Evolutionary conservation across 768 basidiomycete species (phyloP), one percentile per base, ranked within the genome.

Genomic region (Lactarius sp.): DNA sequence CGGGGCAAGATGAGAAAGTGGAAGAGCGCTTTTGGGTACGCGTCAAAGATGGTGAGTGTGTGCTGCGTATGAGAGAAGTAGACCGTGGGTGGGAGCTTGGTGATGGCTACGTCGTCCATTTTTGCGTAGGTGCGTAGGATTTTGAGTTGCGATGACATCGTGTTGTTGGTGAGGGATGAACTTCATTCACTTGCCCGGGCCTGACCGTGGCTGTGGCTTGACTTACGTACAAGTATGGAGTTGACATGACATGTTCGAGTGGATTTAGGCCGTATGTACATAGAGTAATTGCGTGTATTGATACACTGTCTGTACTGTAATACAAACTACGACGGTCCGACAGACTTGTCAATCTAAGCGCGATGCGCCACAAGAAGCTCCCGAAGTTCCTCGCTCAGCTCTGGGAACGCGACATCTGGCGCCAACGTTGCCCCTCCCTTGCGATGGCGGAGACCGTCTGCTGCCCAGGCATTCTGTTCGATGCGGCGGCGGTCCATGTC

Each of bases 1-100:
- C 80, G 75, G 16, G 94, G 94, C n/a, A 96, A 79, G 60, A 96
- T 74, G 50, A 97, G 80, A 70, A 94, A 89, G 75, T 97, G 94
- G 73, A 92, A 95, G 60, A 85, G 87, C 5, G 90, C 85, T 74
- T 94, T 94, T 5, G 89, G 89, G 71, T 79, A 94, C 33, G 77
- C 81, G 75, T 94, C 92, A 70, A 84, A 88, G 57, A 94, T 76
- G 6, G 85, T 87, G 52, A 92, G 68, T 8, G 84, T 81, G 56
- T 74, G 79, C 27, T 77, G 71, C 1, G 82, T 83, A 65, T 83
- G 76, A 33, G 78, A 77, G 69, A 90, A 85, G 22, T 86, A 79
- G 36, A 92, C 70, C 1, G 85, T 83, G 2, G 79, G 71, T 1
- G 91, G 87, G 18, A 92, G 73, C 4, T 44, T 75, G 18, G 78